A percentile compares a stretch with the other conserved stretches of the same genome.
phyloP scores from a whole-genome alignment of 169 alveolate genomes.

The Cryptosporidium felis region DNA sequence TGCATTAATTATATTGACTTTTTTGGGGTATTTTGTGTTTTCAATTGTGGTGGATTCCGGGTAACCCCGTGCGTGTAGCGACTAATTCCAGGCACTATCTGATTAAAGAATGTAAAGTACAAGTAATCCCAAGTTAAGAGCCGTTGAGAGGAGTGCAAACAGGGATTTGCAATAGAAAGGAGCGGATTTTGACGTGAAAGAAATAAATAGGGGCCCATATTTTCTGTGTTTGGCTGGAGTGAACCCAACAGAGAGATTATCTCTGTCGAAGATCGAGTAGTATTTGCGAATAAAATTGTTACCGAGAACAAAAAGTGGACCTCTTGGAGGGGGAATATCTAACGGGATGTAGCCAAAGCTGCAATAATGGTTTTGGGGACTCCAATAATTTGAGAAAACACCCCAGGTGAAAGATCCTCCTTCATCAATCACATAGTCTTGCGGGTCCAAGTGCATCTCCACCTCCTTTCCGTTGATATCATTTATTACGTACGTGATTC shows the following conservation, averaged over 20 bases:
- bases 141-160: no score
- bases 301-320: slow-evolving; percentile 84
- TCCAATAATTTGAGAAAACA: slow-evolving; percentile 31
- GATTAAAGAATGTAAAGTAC: no score
- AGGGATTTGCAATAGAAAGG: no score
- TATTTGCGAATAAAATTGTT: slow-evolving; percentile 81
- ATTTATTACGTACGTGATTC: slow-evolving; percentile 74
- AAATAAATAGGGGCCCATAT: slow-evolving; percentile 52
- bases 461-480: slow-evolving; percentile 77
- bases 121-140: no score
- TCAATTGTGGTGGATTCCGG: no score
- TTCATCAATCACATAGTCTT: slow-evolving; percentile 80
- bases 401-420: slow-evolving; percentile 72
- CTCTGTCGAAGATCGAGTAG: slow-evolving; percentile 85
- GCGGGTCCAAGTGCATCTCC: slow-evolving; percentile 76
- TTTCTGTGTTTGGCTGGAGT: slow-evolving; percentile 79
- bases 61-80: no score
- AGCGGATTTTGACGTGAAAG: slow-evolving; percentile 14
- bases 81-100: no score
- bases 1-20: no score
- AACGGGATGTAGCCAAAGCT: slow-evolving; percentile 81
- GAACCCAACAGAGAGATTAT: slow-evolving; percentile 81
- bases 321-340: slow-evolving; percentile 85
- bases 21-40: no score
- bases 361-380: slow-evolving; percentile 74